Conservation (phyloP, 176 grass and related monocot species). For the Cymbopogon citratus region DNA sequence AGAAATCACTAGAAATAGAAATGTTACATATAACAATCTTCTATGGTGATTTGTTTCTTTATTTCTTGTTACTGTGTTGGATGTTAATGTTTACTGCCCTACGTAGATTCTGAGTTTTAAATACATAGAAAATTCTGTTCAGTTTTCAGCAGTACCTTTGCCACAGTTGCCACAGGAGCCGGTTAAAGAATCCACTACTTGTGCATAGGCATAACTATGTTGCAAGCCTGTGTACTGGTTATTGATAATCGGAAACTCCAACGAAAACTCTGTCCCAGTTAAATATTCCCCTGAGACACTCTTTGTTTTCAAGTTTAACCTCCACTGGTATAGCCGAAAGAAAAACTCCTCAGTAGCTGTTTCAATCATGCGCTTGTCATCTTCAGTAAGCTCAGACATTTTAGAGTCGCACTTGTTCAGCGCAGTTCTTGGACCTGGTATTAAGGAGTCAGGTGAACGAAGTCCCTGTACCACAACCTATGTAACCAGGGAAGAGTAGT, state of each 20-base stretch:
- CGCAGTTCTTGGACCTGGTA: slow-evolving; percentile 32
- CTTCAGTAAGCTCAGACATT: not conserved
- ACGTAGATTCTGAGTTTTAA: not conserved
- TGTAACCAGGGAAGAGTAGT: not conserved
- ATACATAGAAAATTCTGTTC: not conserved
- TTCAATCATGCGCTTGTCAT: slow-evolving; percentile 10
- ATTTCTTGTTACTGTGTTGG: not conserved
- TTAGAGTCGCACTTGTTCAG: not conserved
- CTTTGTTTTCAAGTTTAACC: slow-evolving; percentile 46
- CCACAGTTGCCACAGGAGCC: not conserved
- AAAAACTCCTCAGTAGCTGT: not conserved
- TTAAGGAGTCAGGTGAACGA: slow-evolving; percentile 36
- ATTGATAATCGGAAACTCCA: slow-evolving; percentile 51
- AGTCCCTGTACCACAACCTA: slow-evolving; percentile 42
- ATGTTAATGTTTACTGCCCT: not conserved
- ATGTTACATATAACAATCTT: not conserved
- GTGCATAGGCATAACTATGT: slow-evolving; percentile 45
- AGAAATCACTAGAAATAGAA: not conserved
- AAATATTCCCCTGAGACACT: slow-evolving; percentile 36
- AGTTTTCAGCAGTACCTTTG: slow-evolving; percentile 30
- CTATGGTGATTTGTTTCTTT: not conserved
- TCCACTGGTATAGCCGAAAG: slow-evolving; percentile 41
- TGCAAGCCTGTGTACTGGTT: slow-evolving; percentile 30
- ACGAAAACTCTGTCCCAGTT: slow-evolving; percentile 28
- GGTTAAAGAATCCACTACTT: slow-evolving; percentile 34